Evolutionary conservation across 139 green algal genomes (phyloP), one percentile per base, ranked within the genome.

Genomic region (Eudorina sp.): DNA sequence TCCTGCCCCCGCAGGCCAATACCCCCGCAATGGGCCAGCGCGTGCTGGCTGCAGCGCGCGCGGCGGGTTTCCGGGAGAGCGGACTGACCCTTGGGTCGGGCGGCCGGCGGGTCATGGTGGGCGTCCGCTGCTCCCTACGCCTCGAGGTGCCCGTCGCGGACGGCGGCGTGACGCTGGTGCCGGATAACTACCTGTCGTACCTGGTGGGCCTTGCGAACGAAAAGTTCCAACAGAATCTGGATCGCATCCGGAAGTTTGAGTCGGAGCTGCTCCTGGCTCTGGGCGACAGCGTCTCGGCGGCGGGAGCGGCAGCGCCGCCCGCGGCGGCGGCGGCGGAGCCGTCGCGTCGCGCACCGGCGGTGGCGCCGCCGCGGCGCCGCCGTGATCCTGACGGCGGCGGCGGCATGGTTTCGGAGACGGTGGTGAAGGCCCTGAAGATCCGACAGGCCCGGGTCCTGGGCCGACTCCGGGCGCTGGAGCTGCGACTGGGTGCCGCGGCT

Each of bases 1-100:
- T n/a, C n/a, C n/a, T n/a, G n/a, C 13, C 48, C 48, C 48, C 48
- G 48, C 76, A 86, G 80, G 80, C 80, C 29, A 55, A 36, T 43
- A 77, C 14, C 43, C 41, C 80, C 21, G 43, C 29, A 4, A 64
- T 62, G 80, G 80, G 80, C 13, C 21, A 78, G 74, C n/a, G 14
- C 45, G 88, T 97, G 43, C 88, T 97, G 60, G 46, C 53, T 14
- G 84, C 73, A 58, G 96, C 93, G n/a, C 53, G 92, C 9, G 51
- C 90, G 27, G 91, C 93, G 13, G 96, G 96, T 0, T 97, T 95
- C 87, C 85, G 95, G 0, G 95, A 97, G 89, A 96, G 91, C 89
- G 94, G 93, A 19, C 73, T 96, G 74, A 94, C 92, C 4, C 68
- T 93, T 29, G 92, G 90, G 60, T n/a, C 48, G 2, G 80, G 83